Percentiles rank a stretch among this genome's conserved stretches.
These are phyloP conservation scores for Globisporangium solare DNA, from an alignment of 352 stramenopile genomes.

Conservation along the genomic window DNA sequence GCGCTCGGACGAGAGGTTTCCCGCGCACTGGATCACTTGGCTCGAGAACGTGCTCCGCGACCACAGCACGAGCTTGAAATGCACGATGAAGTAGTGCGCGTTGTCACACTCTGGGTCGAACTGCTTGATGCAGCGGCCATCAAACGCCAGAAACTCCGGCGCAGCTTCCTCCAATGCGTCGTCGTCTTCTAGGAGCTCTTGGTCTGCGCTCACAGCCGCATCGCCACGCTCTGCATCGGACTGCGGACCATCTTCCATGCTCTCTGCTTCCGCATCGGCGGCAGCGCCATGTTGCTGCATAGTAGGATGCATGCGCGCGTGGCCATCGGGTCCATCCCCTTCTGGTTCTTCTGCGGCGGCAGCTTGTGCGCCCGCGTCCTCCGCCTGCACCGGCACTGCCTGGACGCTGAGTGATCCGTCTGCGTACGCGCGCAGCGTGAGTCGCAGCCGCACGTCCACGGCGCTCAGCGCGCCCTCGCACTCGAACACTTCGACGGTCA, in stretches of 20 bases:
- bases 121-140: slow-evolving; percentile 5
- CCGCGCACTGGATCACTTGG: slow-evolving; percentile 17
- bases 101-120: slow-evolving; percentile 8
- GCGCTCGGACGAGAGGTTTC: slow-evolving; percentile 10
- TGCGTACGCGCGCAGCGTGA: slow-evolving; percentile 28
- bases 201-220: background rate
- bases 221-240: background rate
- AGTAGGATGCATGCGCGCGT: background rate
- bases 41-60: slow-evolving; percentile 18
- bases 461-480: slow-evolving; percentile 36
- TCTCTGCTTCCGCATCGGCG: background rate
- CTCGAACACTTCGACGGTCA: slow-evolving; percentile 28
- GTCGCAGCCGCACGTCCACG: slow-evolving; percentile 19
- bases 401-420: slow-evolving; percentile 31
- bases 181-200: background rate
- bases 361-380: background rate
- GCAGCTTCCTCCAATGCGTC: background rate
- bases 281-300: background rate
- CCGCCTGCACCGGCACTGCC: slow-evolving; percentile 8
- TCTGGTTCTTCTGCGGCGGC: slow-evolving; percentile 9
- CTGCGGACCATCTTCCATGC: background rate
- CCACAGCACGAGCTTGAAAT: slow-evolving; percentile 47
- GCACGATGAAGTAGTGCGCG: slow-evolving; percentile 28
- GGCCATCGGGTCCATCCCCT: background rate
- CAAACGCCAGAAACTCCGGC: slow-evolving; percentile 5